Evolutionary conservation across 2,329 filamentous ascomycete species (phyloP).

Genomic region (Dactylellina sp.): DNA sequence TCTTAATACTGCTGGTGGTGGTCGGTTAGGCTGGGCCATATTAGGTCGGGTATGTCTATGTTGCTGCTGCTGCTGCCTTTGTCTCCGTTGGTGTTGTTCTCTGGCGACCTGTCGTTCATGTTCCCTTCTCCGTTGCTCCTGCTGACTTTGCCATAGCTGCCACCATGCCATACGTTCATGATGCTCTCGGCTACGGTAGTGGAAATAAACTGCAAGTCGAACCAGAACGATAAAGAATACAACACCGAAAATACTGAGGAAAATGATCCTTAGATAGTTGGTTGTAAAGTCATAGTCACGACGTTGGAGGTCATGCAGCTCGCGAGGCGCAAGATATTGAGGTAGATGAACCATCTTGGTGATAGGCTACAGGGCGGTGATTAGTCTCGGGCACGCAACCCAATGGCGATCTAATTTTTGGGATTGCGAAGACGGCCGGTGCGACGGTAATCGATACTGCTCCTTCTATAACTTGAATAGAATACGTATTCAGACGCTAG

Average conservation of each 20-base stretch:
- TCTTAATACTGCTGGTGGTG: slow-evolving; percentile 30
- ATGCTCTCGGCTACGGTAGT: background rate
- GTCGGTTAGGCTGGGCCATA: slow-evolving; percentile 11
- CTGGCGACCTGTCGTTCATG: slow-evolving; percentile 6
- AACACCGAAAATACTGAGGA: background rate
- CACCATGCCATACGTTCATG: background rate
- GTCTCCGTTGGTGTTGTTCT: background rate
- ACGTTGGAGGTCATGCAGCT: background rate
- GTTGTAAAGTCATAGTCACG: background rate
- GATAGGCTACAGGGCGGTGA: background rate
- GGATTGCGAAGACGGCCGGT: too few species aligned
- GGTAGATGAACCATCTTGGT: background rate
- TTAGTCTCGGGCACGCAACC: too few species aligned
- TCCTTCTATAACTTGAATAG: too few species aligned
- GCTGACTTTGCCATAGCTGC: background rate
- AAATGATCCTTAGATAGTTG: background rate
- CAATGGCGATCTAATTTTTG: too few species aligned
- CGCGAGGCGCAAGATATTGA: background rate
- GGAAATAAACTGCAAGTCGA: background rate
- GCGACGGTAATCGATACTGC: too few species aligned
- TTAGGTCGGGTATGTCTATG: slow-evolving; percentile 18
- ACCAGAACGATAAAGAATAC: background rate
- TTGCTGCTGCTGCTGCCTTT: background rate
- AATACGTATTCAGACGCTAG: too few species aligned
- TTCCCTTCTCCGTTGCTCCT: background rate